Evolutionary conservation across 495 filamentous ascomycete species (phyloP).

Genomic region (Astrocystis sublimbata): DNA sequence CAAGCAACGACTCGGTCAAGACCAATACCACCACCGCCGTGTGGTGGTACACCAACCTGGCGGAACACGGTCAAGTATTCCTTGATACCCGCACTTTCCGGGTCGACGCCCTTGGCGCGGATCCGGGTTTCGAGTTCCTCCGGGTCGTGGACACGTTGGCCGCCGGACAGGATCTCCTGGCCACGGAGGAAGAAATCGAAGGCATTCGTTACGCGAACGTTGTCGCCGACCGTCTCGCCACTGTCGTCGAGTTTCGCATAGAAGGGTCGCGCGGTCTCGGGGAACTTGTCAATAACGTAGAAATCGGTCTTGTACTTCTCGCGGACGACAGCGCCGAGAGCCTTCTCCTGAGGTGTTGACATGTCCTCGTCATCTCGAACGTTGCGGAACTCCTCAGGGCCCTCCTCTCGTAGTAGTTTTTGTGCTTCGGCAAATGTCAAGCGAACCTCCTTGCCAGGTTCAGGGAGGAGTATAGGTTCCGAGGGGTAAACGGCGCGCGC

Average conservation of each 20-base stretch:
- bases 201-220: constrained; percentile 54
- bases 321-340: constrained; percentile 79
- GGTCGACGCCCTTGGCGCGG: constrained; percentile 70
- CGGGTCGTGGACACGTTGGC: constrained; percentile 80
- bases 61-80: constrained; percentile 55
- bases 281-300: constrained; percentile 91
- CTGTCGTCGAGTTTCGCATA: constrained; percentile 67
- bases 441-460: constrained; percentile 73
- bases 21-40: constrained; percentile 85
- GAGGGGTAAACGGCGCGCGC: constrained; percentile 61
- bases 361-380: constrained; percentile 78
- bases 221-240: background rate
- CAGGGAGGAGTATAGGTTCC: constrained; percentile 47
- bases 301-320: constrained; percentile 88
- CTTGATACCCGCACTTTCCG: constrained; percentile 70
- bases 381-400: constrained; percentile 66
- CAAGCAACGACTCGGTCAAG: constrained; percentile 88
- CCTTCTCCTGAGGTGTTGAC: constrained; percentile 82
- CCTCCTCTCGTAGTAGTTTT: constrained; percentile 75
- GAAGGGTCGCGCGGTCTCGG: constrained; percentile 80
- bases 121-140: constrained; percentile 68
- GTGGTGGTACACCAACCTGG: constrained; percentile 67
- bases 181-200: constrained; percentile 96
- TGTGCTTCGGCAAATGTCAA: constrained; percentile 86
- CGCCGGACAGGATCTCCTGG: constrained; percentile 85